A percentile compares a stretch with the other conserved stretches of the same genome.
These are phyloP conservation scores for Musa schizocarpa DNA, from an alignment of 176 grass and related monocot species.

Conservation along the genomic window DNA sequence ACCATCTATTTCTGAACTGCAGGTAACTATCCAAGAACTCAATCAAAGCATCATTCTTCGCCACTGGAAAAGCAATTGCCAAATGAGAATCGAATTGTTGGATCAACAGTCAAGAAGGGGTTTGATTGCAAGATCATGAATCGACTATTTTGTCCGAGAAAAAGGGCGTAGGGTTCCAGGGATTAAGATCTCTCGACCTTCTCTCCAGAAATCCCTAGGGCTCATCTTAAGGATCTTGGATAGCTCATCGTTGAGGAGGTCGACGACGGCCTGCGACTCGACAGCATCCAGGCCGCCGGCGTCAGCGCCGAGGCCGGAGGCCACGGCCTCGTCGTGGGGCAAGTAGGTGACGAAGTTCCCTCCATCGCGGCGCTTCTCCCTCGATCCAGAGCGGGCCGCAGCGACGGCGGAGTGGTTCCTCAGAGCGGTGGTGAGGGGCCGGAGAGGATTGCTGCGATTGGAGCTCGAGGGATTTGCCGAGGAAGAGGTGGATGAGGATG, in stretches of 20 bases:
- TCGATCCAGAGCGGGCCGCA: not conserved
- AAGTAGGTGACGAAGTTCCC: constrained; percentile 52
- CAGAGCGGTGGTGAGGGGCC: not conserved
- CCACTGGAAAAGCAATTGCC: constrained; percentile 32
- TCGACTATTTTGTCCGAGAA: not conserved
- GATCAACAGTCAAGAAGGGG: not conserved
- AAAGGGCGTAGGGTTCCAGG: not conserved
- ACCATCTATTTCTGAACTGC: constrained; percentile 89
- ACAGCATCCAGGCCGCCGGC: constrained; percentile 61
- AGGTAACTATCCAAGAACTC: constrained; percentile 91
- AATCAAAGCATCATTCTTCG: constrained; percentile 63
- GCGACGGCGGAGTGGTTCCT: not conserved
- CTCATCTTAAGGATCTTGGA: constrained; percentile 45
- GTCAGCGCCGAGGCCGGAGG: constrained; percentile 58
- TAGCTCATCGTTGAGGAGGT: constrained; percentile 72
- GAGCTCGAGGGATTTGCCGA: constrained; percentile 4
- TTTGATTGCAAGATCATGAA: not conserved
- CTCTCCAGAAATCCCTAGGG: constrained; percentile 74
- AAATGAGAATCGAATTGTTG: constrained; percentile 13
- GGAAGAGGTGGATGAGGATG: not conserved
- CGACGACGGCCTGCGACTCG: constrained; percentile 85
- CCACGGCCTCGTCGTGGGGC: constrained; percentile 88
- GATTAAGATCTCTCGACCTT: constrained; percentile 34
- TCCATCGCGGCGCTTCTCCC: not conserved
- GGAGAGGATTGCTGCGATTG: not conserved